phyloP scores from a whole-genome alignment of 208 protist species.

The Leishmania tarentolae region DNA sequence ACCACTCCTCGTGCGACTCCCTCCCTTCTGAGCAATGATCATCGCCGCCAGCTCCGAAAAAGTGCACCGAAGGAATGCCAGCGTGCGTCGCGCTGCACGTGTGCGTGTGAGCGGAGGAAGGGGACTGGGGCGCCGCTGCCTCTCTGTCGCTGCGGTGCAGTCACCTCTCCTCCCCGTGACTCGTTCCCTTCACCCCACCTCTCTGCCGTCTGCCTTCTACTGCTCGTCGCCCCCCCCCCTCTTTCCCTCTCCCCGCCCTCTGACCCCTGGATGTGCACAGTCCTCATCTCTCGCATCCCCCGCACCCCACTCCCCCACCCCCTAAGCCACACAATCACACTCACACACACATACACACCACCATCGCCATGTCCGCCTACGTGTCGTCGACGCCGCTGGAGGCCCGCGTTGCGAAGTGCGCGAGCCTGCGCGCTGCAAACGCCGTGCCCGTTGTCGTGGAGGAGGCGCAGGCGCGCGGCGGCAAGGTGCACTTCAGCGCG shows the following conservation, averaged over 20 bases:
- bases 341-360: too few species aligned
- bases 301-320: neutral
- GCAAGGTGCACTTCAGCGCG: conserved; percentile 36
- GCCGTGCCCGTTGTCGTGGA: conserved; percentile 33
- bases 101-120: too few species aligned
- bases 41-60: too few species aligned
- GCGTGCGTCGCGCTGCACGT: too few species aligned
- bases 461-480: conserved; percentile 17
- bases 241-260: neutral
- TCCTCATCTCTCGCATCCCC: too few species aligned
- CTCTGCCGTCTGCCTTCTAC: neutral
- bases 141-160: too few species aligned
- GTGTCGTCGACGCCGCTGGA: conserved; percentile 19
- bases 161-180: too few species aligned
- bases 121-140: too few species aligned
- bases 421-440: conserved; percentile 3
- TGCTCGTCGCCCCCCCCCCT: neutral
- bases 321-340: too few species aligned
- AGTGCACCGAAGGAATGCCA: too few species aligned
- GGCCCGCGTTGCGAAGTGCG: conserved; percentile 28
- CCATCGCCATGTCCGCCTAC: conserved; percentile 25
- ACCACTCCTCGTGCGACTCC: neutral
- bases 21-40: too few species aligned
- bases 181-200: too few species aligned
- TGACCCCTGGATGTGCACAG: neutral